phyloP scores from a whole-genome alignment of 805 yeast genomes.

The Myxozyma neglecta region DNA sequence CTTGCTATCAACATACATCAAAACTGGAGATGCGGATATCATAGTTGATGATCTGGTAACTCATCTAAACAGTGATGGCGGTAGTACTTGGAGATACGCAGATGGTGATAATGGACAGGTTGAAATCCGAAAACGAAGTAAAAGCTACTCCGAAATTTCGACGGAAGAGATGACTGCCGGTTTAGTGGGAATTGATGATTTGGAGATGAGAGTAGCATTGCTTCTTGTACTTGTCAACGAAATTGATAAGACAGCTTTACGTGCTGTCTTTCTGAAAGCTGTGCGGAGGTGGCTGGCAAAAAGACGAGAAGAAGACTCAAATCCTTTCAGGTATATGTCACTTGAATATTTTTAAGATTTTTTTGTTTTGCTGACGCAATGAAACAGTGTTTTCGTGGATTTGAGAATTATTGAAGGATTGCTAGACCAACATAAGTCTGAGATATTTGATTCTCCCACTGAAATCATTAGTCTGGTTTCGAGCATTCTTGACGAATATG shows the following conservation, averaged over 20 bases:
- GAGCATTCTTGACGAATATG: conserved; percentile 43
- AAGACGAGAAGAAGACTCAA: conserved; percentile 7
- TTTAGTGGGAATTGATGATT: conserved; percentile 15
- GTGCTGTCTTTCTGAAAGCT: conserved; percentile 49
- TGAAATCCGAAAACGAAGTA: conserved; percentile 30
- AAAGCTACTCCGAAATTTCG: conserved; percentile 5
- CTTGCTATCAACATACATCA: conserved; percentile 27
- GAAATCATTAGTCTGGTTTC: conserved; percentile 56
- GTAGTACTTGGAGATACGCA: conserved; percentile 36
- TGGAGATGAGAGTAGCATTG: conserved; percentile 19
- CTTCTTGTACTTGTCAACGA: conserved; percentile 41
- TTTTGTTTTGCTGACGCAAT: neutral
- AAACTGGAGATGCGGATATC: conserved; percentile 35
- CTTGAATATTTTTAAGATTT: neutral
- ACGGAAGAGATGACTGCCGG: conserved; percentile 3
- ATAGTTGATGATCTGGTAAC: conserved; percentile 40
- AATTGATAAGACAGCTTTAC: conserved; percentile 44
- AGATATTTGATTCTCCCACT: conserved; percentile 54
- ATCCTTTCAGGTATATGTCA: conserved; percentile 26
- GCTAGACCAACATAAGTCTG: conserved; percentile 57
- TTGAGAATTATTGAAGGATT: conserved; percentile 64
- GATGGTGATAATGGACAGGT: conserved; percentile 37
- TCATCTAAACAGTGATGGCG: conserved; percentile 40
- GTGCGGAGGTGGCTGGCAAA: conserved; percentile 61
- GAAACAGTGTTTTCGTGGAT: conserved; percentile 53